Percentiles rank a stretch among this genome's conserved stretches.
Evolutionary conservation across 768 basidiomycete species (phyloP).

Genomic region (Leucocoprinus birnbaumii): DNA sequence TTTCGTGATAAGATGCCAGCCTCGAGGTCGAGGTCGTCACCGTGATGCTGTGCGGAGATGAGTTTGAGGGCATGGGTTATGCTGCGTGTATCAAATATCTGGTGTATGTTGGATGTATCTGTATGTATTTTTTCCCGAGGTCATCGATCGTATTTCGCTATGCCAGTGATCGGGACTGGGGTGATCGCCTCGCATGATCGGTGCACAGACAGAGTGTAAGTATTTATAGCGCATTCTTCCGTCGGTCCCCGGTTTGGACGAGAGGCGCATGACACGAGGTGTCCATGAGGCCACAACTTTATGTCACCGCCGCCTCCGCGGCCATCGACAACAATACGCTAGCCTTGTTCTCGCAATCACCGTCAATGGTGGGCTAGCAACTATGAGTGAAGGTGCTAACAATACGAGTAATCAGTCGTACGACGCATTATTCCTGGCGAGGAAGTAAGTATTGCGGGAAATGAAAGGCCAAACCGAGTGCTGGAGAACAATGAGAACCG

Average conservation of each 20-base stretch:
- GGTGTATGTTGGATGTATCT: slow-evolving; percentile 3
- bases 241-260: neutral
- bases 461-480: neutral
- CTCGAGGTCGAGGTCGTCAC: slow-evolving; percentile 7
- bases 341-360: neutral
- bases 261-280: slow-evolving; percentile 9
- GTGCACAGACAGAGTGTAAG: neutral
- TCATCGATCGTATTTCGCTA: neutral
- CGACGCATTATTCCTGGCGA: neutral
- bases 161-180: neutral
- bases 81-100: slow-evolving; percentile 8
- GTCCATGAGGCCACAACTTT: slow-evolving; percentile 5
- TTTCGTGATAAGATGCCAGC: slow-evolving; percentile 15
- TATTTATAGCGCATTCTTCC: neutral
- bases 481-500: too few species aligned
- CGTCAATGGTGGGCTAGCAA: neutral
- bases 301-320: slow-evolving; percentile 1
- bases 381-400: neutral
- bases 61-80: neutral
- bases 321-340: neutral
- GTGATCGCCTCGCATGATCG: slow-evolving; percentile 5
- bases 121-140: neutral
- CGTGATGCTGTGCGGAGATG: neutral
- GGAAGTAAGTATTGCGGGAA: slow-evolving; percentile 1
- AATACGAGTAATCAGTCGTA: neutral